Percentiles rank a stretch among this genome's conserved stretches.
Conservation (phyloP, 805 yeast genomes). For the Candida michaelii region DNA sequence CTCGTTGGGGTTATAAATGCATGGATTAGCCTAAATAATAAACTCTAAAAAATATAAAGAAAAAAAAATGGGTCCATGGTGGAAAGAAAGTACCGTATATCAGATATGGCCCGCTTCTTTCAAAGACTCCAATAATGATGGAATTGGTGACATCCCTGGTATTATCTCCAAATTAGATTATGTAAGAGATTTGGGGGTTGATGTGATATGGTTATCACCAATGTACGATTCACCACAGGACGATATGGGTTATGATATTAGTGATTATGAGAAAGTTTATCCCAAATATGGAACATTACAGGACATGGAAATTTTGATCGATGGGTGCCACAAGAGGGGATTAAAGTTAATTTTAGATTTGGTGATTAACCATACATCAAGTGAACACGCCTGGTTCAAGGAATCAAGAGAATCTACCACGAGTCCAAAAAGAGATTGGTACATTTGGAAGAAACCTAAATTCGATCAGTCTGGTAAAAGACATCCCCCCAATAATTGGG, state of each 20-base stretch:
- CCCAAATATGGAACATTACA: constrained; percentile 54
- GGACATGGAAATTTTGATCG: constrained; percentile 50
- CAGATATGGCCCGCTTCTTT: constrained; percentile 64
- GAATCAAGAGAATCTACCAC: constrained; percentile 51
- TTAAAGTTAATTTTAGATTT: constrained; percentile 54
- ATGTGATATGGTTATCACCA: constrained; percentile 58
- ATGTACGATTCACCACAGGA: constrained; percentile 59
- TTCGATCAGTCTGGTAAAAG: constrained; percentile 48
- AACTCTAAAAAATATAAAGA: too few species aligned
- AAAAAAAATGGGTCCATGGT: constrained; percentile 41
- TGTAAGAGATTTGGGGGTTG: constrained; percentile 48
- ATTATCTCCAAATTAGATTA: constrained; percentile 53
- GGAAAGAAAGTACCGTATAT: constrained; percentile 59
- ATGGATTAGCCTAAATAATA: too few species aligned
- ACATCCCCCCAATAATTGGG: constrained; percentile 60
- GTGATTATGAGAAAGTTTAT: constrained; percentile 52
- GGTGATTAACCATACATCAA: constrained; percentile 59
- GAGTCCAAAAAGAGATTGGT: constrained; percentile 62
- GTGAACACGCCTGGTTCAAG: constrained; percentile 57
- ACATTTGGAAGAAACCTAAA: constrained; percentile 54
- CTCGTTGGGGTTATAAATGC: too few species aligned
- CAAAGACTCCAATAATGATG: constrained; percentile 60
- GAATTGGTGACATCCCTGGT: constrained; percentile 58
- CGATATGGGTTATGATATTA: constrained; percentile 65
- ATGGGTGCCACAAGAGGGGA: constrained; percentile 47